A percentile compares a stretch with the other conserved stretches of the same genome.
These are phyloP conservation scores for Rubus parviflorus DNA, from an alignment of 306 rosid species.

Conservation along the genomic window DNA sequence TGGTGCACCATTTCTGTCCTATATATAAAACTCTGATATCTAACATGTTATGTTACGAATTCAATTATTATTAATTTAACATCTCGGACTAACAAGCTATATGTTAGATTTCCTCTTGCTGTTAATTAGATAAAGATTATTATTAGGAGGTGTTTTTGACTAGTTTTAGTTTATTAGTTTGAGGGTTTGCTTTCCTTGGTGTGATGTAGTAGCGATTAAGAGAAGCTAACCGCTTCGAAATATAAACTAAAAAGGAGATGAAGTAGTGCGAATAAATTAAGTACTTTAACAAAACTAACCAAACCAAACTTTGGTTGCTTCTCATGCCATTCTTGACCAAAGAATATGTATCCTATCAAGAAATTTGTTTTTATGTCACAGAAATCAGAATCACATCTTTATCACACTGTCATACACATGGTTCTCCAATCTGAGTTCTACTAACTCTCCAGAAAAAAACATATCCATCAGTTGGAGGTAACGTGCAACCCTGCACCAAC, in stretches of 20 bases:
- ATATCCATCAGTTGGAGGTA: constrained; percentile 4
- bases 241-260: background rate
- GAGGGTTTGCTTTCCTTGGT: background rate
- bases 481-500: constrained; percentile 14
- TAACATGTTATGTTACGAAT: background rate
- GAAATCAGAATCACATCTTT: constrained; percentile 14
- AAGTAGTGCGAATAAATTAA: constrained; percentile 4
- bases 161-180: background rate
- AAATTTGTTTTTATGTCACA: constrained; percentile 1
- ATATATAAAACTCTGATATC: background rate
- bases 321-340: constrained; percentile 17
- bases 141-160: background rate
- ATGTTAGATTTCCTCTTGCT: background rate
- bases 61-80: no score
- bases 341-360: background rate
- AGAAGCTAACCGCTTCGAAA: constrained; percentile 9
- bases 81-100: background rate
- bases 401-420: constrained; percentile 13
- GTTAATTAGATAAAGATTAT: background rate
- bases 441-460: constrained; percentile 20
- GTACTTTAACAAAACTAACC: background rate
- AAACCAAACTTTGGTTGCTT: constrained; percentile 19
- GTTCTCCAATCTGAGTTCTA: background rate
- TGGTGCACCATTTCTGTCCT: background rate
- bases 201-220: constrained; percentile 17